These are phyloP conservation scores for Phaseolus coccineus DNA, from an alignment of 331 rosid species.

Conservation along the genomic window DNA sequence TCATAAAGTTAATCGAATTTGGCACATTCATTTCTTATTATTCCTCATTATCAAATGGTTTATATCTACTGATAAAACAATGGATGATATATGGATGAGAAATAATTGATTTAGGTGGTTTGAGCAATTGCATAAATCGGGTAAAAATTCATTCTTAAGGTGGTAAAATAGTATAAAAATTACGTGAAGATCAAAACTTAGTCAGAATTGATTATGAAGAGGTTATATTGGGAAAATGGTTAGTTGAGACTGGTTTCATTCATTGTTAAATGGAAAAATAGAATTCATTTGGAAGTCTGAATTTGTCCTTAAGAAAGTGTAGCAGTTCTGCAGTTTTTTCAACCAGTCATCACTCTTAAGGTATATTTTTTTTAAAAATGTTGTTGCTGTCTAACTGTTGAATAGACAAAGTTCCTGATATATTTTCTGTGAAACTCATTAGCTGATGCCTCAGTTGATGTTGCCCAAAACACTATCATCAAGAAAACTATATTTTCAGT, in stretches of 20 bases:
- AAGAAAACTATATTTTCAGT: neutral
- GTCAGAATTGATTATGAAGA: slow-evolving; percentile 23
- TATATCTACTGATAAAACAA: neutral
- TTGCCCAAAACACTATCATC: neutral
- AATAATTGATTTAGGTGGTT: slow-evolving; percentile 37
- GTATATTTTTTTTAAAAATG: neutral
- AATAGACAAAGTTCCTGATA: slow-evolving; percentile 27
- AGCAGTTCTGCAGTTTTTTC: neutral
- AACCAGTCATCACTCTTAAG: neutral
- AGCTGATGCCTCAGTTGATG: neutral
- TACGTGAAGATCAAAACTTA: slow-evolving; percentile 24
- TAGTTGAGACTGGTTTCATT: slow-evolving; percentile 30
- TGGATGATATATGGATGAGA: slow-evolving; percentile 22
- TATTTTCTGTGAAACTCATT: neutral
- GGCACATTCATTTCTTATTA: slow-evolving; percentile 5
- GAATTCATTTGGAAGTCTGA: slow-evolving; percentile 15
- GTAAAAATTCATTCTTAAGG: slow-evolving; percentile 3
- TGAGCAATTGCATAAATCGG: slow-evolving; percentile 29
- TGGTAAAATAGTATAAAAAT: slow-evolving; percentile 21
- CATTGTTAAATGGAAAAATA: slow-evolving; percentile 26
- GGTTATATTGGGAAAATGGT: slow-evolving; percentile 25
- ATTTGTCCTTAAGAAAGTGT: neutral
- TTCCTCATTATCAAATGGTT: slow-evolving; percentile 23
- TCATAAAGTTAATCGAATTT: slow-evolving; percentile 29
- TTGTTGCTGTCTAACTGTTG: neutral